These are phyloP conservation scores for Venturia carpophila DNA, from an alignment of 2,329 filamentous ascomycete species.

Conservation along the genomic window DNA sequence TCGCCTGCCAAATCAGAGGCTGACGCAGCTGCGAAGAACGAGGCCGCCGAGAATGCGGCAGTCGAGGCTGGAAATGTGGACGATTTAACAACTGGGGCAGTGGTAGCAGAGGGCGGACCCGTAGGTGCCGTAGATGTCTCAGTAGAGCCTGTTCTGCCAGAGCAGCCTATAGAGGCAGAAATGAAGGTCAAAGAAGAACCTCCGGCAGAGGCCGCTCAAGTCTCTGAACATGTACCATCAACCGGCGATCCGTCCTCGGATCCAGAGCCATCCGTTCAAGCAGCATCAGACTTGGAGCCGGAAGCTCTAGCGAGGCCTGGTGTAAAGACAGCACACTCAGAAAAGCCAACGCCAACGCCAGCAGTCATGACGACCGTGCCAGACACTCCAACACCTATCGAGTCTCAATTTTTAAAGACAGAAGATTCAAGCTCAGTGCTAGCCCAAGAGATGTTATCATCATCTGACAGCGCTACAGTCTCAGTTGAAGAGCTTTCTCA, in stretches of 20 bases:
- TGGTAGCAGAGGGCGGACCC: background rate
- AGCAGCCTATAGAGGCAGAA: background rate
- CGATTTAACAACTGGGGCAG: conserved; percentile 4
- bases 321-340: background rate
- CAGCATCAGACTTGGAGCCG: background rate
- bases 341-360: background rate
- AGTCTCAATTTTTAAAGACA: background rate
- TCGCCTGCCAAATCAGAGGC: conserved; percentile 43
- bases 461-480: background rate
- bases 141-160: background rate
- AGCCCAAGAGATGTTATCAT: background rate
- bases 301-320: background rate
- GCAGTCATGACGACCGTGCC: background rate
- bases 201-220: background rate
- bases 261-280: background rate
- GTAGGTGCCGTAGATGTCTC: background rate
- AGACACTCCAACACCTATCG: background rate
- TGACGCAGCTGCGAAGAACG: conserved; percentile 26
- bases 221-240: background rate
- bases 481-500: conserved; percentile 7
- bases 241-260: background rate
- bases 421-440: background rate
- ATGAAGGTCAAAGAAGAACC: background rate
- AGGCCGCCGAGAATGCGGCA: conserved; percentile 22
- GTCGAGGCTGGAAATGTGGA: conserved; percentile 19